Base-by-base conservation (phyloP, 345 rosid genomes). In the Combretum micranthum region DNA sequence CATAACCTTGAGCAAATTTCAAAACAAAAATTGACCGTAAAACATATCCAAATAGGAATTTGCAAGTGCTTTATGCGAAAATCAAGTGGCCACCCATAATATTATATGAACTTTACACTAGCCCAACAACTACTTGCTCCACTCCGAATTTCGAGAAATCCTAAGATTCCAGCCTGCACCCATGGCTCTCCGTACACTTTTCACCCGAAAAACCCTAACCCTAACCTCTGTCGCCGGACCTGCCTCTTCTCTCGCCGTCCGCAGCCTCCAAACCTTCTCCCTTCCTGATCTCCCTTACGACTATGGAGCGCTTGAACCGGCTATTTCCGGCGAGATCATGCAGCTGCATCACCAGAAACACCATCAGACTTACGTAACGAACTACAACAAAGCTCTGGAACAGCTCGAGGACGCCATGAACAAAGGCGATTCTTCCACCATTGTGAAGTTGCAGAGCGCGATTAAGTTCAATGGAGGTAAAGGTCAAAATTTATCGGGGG, bases 401-500 rank as follows among this genome's bases (percentile, higher is more conserved):
- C 86, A 80, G 74, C 94, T 92, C 12, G 71, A 81, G 42, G 76
- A 84, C 12, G 90, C 98, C 44, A 57, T 80, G 2, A 60, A 53
- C 62, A 87, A 83, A 48, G 96, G 88, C 47, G 96, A 87, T 42
- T 39, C 94, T 32, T 67, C 89, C 15, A 49, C 89, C 44, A 73
- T 83, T 22, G 94, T 79, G 47, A 73, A 80, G 77, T 49, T 89
- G 60, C 97, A 93, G 78, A 79, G 85, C 77, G 86, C 96, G 63
- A 77, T 93, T 85, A 93, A 89, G 68, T 93, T 93, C 82, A 93
- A 93, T 57, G 97, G 97, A 53, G 96, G 98, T 86, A 97, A 22
- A 12, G 32, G 16, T 68, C 56, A 11, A 12, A 2, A 3, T 26
- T 22, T 37, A n/a, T 42, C 43, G 21, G 2, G n/a, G n/a, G n/a